A percentile compares a stretch with the other conserved stretches of the same genome.
These are phyloP conservation scores for Sporothrix pallida DNA, from an alignment of 2,329 filamentous ascomycete genomes.

Conservation along the genomic window DNA sequence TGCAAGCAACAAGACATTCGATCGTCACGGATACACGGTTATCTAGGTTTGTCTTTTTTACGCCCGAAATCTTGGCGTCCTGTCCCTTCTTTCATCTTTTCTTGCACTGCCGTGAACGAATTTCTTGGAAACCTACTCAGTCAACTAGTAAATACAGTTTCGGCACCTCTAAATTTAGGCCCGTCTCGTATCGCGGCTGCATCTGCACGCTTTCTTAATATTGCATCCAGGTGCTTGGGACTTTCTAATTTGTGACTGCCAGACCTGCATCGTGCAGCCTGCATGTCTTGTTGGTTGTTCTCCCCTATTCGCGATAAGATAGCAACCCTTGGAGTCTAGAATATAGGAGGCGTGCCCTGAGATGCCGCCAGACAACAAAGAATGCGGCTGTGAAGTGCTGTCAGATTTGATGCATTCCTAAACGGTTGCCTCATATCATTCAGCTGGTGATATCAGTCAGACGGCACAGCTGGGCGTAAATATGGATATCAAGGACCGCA, in stretches of 20 bases:
- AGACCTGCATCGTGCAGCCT: background rate
- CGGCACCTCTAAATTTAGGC: constrained; percentile 5
- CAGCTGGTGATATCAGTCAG: background rate
- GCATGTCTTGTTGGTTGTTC: background rate
- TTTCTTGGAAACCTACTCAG: background rate
- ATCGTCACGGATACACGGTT: background rate
- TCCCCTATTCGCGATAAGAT: background rate
- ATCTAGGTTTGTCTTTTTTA: background rate
- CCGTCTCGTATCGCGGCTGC: background rate
- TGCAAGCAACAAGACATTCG: background rate
- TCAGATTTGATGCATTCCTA: background rate
- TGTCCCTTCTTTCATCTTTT: background rate
- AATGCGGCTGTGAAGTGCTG: background rate
- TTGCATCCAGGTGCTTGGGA: constrained; percentile 4
- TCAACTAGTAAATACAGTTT: background rate
- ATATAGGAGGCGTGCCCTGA: too few species aligned
- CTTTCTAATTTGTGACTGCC: background rate
- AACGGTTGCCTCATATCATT: background rate
- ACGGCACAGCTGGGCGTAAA: background rate
- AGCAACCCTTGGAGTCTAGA: background rate
- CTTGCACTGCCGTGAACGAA: background rate
- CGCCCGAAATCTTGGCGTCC: constrained; percentile 7
- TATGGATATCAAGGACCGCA: background rate
- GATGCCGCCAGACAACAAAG: background rate
- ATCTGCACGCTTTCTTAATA: background rate